Conservation (phyloP, 768 basidiomycete genomes). For the Amanita thiersii region DNA sequence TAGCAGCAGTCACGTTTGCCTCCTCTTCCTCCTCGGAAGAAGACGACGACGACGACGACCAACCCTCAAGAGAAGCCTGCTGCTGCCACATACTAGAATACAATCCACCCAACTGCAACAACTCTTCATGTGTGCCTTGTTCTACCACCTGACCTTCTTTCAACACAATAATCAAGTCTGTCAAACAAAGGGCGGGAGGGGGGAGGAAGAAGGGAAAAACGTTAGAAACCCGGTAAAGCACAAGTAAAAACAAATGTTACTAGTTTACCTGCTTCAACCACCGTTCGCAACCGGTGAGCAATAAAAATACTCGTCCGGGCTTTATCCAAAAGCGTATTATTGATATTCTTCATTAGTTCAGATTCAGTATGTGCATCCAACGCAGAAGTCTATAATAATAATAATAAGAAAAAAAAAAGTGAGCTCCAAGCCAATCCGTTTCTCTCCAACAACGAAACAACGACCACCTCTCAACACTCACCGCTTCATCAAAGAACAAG, state of each 20-base stretch:
- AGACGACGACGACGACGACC: background rate
- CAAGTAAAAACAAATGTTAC: constrained; percentile 2
- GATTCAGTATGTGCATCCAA: constrained; percentile 92
- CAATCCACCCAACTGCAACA: constrained; percentile 61
- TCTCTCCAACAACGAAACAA: no score
- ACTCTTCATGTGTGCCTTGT: constrained; percentile 86
- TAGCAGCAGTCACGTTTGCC: no score
- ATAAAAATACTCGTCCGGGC: constrained; percentile 93
- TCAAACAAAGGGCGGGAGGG: background rate
- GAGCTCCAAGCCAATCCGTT: no score
- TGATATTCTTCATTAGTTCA: constrained; percentile 93
- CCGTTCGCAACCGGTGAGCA: constrained; percentile 84
- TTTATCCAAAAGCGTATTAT: constrained; percentile 65
- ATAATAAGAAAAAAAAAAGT: constrained; percentile 6
- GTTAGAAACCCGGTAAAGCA: background rate
- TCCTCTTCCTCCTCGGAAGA: background rate
- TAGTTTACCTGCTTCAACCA: constrained; percentile 76
- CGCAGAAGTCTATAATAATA: constrained; percentile 70
- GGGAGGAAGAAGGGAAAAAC: background rate
- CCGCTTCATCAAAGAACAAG: constrained; percentile 97
- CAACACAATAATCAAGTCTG: constrained; percentile 90
- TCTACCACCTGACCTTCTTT: constrained; percentile 88
- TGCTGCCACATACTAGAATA: constrained; percentile 81
- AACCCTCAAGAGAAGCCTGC: constrained; percentile 44
- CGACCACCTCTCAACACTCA: no score